Evolutionary conservation across 2,329 filamentous ascomycete genomes (phyloP).

Genomic region (Aspergillus pseudoglaucus): DNA sequence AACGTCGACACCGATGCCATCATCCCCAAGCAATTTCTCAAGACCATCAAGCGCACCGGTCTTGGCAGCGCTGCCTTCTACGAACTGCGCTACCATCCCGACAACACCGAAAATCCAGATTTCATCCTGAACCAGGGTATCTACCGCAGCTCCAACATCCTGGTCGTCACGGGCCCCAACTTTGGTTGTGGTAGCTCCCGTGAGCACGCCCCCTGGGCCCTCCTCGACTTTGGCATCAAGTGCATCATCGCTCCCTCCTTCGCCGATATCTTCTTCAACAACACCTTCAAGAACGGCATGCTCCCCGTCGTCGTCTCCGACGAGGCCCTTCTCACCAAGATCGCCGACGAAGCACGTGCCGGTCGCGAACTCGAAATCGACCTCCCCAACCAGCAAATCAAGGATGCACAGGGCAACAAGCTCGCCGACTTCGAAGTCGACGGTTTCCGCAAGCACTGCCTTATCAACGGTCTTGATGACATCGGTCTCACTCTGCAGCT

Average conservation of each 20-base stretch:
- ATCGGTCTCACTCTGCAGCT: constrained; percentile 91
- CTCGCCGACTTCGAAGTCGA: constrained; percentile 82
- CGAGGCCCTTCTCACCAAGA: constrained; percentile 57
- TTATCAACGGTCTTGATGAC: constrained; percentile 89
- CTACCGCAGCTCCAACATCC: constrained; percentile 76
- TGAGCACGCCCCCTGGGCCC: constrained; percentile 95
- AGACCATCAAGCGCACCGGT: constrained; percentile 97
- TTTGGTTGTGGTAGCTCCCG: constrained; percentile 91
- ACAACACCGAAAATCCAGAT: constrained; percentile 66
- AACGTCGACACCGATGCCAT: constrained; percentile 99
- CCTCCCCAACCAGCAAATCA: constrained; percentile 75
- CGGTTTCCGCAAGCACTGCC: constrained; percentile 87
- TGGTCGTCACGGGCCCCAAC: constrained; percentile 86
- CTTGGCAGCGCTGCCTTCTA: constrained; percentile 85
- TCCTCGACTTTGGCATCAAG: constrained; percentile 93
- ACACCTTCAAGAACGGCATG: constrained; percentile 99
- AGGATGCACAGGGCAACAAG: constrained; percentile 64
- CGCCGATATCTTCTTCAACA: constrained; percentile 97
- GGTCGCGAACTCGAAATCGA: constrained; percentile 85
- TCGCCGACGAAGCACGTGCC: constrained; percentile 70
- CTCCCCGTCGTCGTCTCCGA: constrained; percentile 73
- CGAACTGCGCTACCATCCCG: constrained; percentile 65
- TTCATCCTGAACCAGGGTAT: constrained; percentile 90
- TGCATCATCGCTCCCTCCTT: constrained; percentile 84
- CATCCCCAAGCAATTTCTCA: constrained; percentile 98